Evolutionary conservation across 2,329 filamentous ascomycete genomes (phyloP), one percentile per base, ranked within the genome.

Genomic region (Ilyonectria sp.): DNA sequence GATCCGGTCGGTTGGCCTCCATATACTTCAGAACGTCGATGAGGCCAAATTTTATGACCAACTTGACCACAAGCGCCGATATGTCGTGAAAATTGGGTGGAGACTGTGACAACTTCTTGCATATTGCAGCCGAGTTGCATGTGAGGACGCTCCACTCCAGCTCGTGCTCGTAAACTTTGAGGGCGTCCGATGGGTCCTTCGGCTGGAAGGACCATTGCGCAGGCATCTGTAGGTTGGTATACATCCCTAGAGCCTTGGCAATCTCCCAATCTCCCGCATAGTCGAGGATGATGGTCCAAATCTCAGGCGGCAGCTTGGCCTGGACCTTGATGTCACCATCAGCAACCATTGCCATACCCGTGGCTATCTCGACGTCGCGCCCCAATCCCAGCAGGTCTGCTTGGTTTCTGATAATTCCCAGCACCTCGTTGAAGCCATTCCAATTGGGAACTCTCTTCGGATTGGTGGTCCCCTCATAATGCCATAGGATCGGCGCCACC

Each of bases 11-110:
- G 73, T 90, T 90, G 50, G 83, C 82, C 68, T 90, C 89, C 71
- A 91, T 82, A 72, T 89, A 94, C 2, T 89, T 88, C 37, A 98
- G 88, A 4, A 97, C 89, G 13, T 93, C 90, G 17, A 92, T 92
- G 73, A 95, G 91, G 47, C 92, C 93, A 79, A 98, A 98, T 71
- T 96, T 94, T 83, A 98, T 94, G 73, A 97, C 94, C 46, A 97
- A 88, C 76, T 95, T 94, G 69, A 96, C 93, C 43, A 93, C 93
- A 1, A 97, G 85, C 2, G 92, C 92, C 0, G 94, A 96, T 13
- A 98, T 86, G 70, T 92, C 86, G 70, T 84, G 84, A 71, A 94
- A 92, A 29, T 89, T 89, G 37, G 92, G 90, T 0, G 92, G 91
- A 19, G 93, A 92, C 43, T 89, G 82, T 7, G 92, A 89, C 46